phyloP scores from a whole-genome alignment of 805 yeast genomes.

The Metschnikowia colocasiae region DNA sequence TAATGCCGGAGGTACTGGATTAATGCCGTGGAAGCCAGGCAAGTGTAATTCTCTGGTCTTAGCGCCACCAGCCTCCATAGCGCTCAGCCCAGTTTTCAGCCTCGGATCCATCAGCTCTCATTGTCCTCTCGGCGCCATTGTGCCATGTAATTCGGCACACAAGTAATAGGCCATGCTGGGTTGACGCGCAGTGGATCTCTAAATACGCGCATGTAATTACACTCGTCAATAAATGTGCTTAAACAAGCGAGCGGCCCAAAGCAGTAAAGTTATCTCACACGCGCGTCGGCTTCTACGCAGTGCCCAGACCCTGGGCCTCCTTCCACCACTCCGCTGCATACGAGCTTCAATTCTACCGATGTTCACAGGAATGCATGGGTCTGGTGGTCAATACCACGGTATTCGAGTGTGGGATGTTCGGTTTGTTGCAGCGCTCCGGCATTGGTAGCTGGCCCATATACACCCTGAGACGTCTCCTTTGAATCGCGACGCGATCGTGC shows the following conservation, averaged over 20 bases:
- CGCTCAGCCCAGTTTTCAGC: too few relatives aligned
- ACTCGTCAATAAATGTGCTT: not conserved
- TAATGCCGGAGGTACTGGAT: too few relatives aligned
- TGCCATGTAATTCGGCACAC: not conserved
- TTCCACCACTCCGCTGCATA: not conserved
- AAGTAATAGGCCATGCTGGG: not conserved
- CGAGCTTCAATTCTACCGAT: too few relatives aligned
- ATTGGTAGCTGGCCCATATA: not conserved
- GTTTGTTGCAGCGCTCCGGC: not conserved
- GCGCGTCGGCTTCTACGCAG: not conserved
- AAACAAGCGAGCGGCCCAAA: not conserved
- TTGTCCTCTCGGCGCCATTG: too few relatives aligned
- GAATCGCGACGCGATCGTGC: conserved; percentile 6
- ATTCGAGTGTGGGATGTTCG: too few relatives aligned
- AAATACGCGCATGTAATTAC: not conserved
- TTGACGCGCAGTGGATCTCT: not conserved
- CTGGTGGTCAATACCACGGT: too few relatives aligned
- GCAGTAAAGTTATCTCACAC: not conserved
- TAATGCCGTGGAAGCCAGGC: too few relatives aligned
- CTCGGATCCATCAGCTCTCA: too few relatives aligned
- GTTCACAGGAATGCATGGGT: too few relatives aligned
- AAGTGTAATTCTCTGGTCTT: too few relatives aligned
- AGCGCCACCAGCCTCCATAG: too few relatives aligned
- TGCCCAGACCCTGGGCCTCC: not conserved
- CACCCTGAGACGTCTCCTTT: not conserved